These are phyloP conservation scores for Sclerotinia minor DNA, from an alignment of 2,329 filamentous ascomycete genomes.

Conservation along the genomic window DNA sequence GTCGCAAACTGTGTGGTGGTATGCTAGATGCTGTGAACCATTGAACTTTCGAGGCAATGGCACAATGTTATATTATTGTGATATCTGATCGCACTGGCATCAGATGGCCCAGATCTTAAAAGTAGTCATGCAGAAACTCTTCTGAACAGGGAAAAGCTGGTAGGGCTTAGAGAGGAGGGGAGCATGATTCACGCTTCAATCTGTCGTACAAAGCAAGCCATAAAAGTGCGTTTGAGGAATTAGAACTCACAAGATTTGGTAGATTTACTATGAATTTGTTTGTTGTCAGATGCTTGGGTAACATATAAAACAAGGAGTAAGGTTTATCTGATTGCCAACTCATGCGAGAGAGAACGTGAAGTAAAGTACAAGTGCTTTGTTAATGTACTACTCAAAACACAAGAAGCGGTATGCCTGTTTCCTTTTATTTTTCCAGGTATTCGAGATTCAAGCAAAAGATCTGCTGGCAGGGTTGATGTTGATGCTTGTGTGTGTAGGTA, in stretches of 20 bases:
- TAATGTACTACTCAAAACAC: not conserved
- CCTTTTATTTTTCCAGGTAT: conserved; percentile 22
- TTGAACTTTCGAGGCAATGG: conserved; percentile 15
- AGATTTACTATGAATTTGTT: conserved; percentile 12
- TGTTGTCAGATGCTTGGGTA: conserved; percentile 19
- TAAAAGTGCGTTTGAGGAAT: conserved; percentile 12
- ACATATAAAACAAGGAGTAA: conserved; percentile 23
- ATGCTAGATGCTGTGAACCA: not conserved
- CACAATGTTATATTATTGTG: conserved; percentile 20
- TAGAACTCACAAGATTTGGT: conserved; percentile 19
- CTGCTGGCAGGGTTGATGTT: conserved; percentile 26
- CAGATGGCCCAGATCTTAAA: conserved; percentile 24
- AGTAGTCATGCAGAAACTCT: conserved; percentile 24
- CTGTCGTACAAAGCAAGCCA: conserved; percentile 8
- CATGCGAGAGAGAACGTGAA: conserved; percentile 13
- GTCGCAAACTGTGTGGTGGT: conserved; percentile 8
- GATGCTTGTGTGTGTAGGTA: conserved; percentile 17
- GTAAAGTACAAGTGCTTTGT: not conserved
- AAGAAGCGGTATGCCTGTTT: conserved; percentile 24
- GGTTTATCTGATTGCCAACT: conserved; percentile 23
- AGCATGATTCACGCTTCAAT: conserved; percentile 20
- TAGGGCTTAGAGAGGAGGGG: conserved; percentile 20
- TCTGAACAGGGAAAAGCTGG: conserved; percentile 23
- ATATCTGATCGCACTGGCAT: conserved; percentile 18
- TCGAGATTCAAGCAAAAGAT: conserved; percentile 25